Evolutionary conservation across 495 filamentous ascomycete species (phyloP), one percentile per base, ranked within the genome.

Genomic region (Bacidia rubella): DNA sequence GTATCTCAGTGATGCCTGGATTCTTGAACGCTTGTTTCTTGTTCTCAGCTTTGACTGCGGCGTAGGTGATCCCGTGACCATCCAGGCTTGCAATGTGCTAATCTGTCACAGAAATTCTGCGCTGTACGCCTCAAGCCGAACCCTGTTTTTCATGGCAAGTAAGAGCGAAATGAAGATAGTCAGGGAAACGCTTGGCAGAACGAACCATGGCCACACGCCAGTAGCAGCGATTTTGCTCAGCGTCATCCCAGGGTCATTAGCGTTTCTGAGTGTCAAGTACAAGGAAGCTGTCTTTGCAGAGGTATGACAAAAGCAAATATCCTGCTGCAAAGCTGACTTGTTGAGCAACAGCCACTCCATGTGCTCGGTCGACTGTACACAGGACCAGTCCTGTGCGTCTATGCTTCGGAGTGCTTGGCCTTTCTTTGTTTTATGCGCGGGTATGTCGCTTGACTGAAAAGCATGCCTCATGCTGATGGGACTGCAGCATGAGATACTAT

Each of bases 351-450:
- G 66, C 63, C 64, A 15, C 65, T 71, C 22, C 44, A 51, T 39
- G 50, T 69, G 17, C 54, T 71, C 3, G 26, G 60, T 26, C 60
- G 59, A 2, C 60, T 73, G 44, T 66, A 58, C 38, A 66, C 65
- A 1, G 63, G 69, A 1, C 57, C 57, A 10, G 51, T 72, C 10
- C 42, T 67, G 2, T 66, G 69, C 39, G 62, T 70, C 20, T 73
- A 69, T 57, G 62, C 63, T n/a, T 64, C 63, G 19, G 60, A 72
- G 59, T 73, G 68, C 46, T 51, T 66, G 39, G 70, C 70, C n/a
- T 73, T 70, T 35, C 60, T 73, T 25, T 62, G 68, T 20, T 73
- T 66, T 48, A 60, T 65, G 47, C 32, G 58, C 35, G 67, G 67
- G 70, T 69, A 29, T 52, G 62, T 26, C 32, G 32, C 32, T 39